A percentile compares a stretch with the other conserved stretches of the same genome.
Evolutionary conservation across 345 rosid genomes (phyloP).

Genomic region (Populus euphratica): DNA sequence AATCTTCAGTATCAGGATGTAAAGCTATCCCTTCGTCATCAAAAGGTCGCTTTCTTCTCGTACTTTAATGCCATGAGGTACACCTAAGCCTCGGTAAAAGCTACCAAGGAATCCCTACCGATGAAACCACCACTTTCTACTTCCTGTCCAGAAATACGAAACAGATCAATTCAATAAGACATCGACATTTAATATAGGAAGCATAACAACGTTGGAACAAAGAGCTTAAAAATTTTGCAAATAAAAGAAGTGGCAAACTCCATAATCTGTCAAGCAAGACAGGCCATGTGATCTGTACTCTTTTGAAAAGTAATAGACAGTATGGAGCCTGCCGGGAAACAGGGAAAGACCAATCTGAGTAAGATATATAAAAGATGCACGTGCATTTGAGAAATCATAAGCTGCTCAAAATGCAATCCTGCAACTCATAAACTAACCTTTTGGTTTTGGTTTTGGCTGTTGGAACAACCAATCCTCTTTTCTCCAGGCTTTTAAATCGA

Average conservation of each 20-base stretch:
- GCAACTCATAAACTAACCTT: slow-evolving; percentile 43
- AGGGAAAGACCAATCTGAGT: not conserved
- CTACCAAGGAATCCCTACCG: too few species aligned
- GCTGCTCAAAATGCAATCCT: not conserved
- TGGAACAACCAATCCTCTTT: slow-evolving; percentile 81
- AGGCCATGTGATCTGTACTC: not conserved
- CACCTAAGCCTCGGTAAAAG: too few species aligned
- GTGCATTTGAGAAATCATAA: not conserved
- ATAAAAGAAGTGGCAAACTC: not conserved
- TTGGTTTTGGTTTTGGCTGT: slow-evolving; percentile 38
- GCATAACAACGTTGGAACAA: too few species aligned
- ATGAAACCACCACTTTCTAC: too few species aligned
- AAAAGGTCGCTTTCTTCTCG: too few species aligned
- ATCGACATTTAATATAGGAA: not conserved
- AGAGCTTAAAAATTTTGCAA: not conserved
- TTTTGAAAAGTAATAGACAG: not conserved
- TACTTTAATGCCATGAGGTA: too few species aligned
- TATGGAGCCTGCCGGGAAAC: not conserved
- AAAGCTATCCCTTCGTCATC: too few species aligned
- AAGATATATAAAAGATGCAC: not conserved
- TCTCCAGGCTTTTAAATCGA: slow-evolving; percentile 84
- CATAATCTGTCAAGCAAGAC: not conserved
- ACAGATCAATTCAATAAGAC: not conserved
- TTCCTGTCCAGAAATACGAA: too few species aligned
- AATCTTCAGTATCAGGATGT: too few species aligned